Base-by-base conservation (phyloP, 208 protist species). In the Wallacemonas collosoma region DNA sequence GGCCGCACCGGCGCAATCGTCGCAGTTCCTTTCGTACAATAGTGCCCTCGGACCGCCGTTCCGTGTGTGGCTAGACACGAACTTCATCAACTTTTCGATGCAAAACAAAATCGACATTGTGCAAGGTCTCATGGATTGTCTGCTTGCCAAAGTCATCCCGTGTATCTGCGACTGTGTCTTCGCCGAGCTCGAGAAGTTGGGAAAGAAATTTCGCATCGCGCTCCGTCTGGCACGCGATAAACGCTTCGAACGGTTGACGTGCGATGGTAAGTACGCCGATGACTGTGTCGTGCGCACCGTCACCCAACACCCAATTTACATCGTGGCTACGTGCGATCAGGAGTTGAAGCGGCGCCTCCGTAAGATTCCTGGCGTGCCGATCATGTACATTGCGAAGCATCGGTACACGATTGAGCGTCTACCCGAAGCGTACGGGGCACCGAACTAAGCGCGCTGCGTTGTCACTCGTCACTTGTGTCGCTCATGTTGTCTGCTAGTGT, bases 51-150 rank as follows among this genome's bases (percentile, higher is more conserved):
- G 98, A 5, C 99, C 99, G 15, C 99, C 99, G 56, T 99, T 99
- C 86, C 94, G 98, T 76, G 90, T 99, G 15, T 94, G 99, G 79
- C 80, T 99, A 9, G 99, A 99, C 79, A 99, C 99, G 2, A 99
- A 99, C 94, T 99, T 99, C 80, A 99, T 99, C 79, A 99, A 99
- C 88, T 99, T 99, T 77, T 98, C 98, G n/a, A 99, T 99, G 82
- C 97, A 99, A 73, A 99, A 99, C 85, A 99, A 99, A 80, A 95
- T 99, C 35, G 99, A 99, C 72, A 98, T 99, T 64, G 89, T 99
- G 35, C 86, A 99, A 58, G 89, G 89, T 1, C 83, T 98, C 35
- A 99, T 99, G 98, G 98, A 99, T 83, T 99, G 98, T 83, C 85
- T 99, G 41, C 96, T 98, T 45, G 99, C 99, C 36, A 99, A 99